phyloP scores from a whole-genome alignment of 257 asterid species.

The Solanum sitiens region DNA sequence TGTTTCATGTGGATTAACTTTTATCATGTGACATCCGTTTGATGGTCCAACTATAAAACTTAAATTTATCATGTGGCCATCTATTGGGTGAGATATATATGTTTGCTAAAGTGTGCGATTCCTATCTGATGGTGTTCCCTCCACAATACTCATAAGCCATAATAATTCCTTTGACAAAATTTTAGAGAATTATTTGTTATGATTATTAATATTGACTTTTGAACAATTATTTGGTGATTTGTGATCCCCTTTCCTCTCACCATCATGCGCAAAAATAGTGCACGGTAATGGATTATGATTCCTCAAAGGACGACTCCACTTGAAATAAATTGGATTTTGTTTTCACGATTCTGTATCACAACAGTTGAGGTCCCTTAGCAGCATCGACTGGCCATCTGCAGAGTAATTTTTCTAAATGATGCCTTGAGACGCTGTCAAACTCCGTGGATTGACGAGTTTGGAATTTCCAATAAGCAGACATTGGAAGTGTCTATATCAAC shows the following conservation, averaged over 20 bases:
- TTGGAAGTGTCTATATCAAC: slow-evolving; percentile 6
- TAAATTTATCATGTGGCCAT: background rate
- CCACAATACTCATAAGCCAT: background rate
- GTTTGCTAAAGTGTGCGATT: background rate
- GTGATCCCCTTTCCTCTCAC: background rate
- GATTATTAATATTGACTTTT: background rate
- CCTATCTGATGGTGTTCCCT: background rate
- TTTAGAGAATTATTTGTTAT: background rate
- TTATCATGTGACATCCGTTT: background rate
- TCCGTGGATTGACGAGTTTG: background rate
- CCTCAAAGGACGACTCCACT: background rate
- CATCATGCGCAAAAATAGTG: background rate
- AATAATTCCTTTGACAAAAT: background rate
- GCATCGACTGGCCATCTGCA: background rate
- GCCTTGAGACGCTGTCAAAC: background rate
- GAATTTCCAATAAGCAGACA: background rate
- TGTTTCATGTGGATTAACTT: background rate
- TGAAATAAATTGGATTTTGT: background rate
- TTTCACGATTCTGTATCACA: background rate
- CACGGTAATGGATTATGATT: background rate
- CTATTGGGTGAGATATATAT: background rate
- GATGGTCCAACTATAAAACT: background rate
- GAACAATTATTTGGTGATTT: background rate
- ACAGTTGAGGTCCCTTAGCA: background rate
- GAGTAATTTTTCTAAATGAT: background rate